Percentiles rank a stretch among this genome's conserved stretches.
Conservation (phyloP, 106 monocot genomes). For the Phalaenopsis aphrodite region DNA sequence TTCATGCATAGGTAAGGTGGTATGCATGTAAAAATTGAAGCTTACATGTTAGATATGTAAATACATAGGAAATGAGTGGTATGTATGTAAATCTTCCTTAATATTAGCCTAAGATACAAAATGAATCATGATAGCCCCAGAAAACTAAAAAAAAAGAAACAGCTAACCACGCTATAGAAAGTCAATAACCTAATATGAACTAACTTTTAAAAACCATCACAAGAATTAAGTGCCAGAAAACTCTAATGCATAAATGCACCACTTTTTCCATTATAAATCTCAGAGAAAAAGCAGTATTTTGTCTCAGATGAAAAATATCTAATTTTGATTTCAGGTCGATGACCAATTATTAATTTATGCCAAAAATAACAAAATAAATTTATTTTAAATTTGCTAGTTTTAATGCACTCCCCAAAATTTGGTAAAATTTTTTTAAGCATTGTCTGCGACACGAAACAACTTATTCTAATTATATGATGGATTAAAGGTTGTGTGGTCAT, state of each 20-base stretch:
- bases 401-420: neutral
- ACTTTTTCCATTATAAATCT: neutral
- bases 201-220: neutral
- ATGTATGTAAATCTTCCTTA: too few relatives aligned
- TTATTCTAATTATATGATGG: neutral
- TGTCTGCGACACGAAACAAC: neutral
- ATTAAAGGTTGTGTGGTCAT: neutral
- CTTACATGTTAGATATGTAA: too few relatives aligned
- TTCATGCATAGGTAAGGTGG: too few relatives aligned
- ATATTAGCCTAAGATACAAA: neutral
- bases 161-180: neutral
- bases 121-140: neutral
- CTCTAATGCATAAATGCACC: neutral
- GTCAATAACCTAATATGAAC: neutral
- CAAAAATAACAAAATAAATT: neutral
- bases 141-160: neutral
- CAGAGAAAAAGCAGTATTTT: neutral
- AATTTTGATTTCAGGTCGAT: neutral
- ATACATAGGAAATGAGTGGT: too few relatives aligned
- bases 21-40: too few relatives aligned
- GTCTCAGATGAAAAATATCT: neutral
- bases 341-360: neutral
- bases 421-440: neutral
- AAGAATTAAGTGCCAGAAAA: neutral
- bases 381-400: neutral